Conservation (phyloP, 2,329 filamentous ascomycete genomes). For the Ceratocystis huliohia region DNA sequence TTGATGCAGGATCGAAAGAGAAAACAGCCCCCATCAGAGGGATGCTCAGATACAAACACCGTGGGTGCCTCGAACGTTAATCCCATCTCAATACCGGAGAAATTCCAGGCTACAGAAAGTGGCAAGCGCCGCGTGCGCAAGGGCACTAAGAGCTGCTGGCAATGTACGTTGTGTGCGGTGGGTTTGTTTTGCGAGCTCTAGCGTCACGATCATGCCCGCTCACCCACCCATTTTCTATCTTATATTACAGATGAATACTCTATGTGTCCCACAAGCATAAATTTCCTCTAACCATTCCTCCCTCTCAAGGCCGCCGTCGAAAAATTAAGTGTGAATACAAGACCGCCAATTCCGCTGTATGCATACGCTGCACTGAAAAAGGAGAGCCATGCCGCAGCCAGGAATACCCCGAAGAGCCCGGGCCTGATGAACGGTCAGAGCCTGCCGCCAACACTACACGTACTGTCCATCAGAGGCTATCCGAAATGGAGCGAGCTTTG, state of each 20-base stretch:
- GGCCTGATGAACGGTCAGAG: slow-evolving; percentile 16
- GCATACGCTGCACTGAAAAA: slow-evolving; percentile 36
- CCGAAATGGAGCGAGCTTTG: slow-evolving; percentile 19
- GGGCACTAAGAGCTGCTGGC: slow-evolving; percentile 47
- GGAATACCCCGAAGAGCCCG: slow-evolving; percentile 31
- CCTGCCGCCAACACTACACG: background rate
- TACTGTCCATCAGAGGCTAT: slow-evolving; percentile 17
- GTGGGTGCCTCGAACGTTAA: background rate
- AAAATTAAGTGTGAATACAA: slow-evolving; percentile 42
- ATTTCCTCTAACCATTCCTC: background rate
- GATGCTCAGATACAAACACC: background rate
- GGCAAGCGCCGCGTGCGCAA: slow-evolving; percentile 33
- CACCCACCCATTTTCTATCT: too few relatives aligned
- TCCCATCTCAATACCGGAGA: background rate
- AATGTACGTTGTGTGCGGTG: slow-evolving; percentile 35
- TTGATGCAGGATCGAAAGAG: slow-evolving; percentile 16
- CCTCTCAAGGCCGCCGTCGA: slow-evolving; percentile 30
- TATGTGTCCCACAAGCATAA: too few relatives aligned
- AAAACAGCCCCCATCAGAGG: slow-evolving; percentile 17
- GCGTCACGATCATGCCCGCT: background rate
- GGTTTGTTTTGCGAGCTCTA: background rate
- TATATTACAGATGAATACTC: too few relatives aligned
- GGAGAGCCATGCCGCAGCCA: slow-evolving; percentile 36
- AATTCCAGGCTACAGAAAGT: slow-evolving; percentile 13
- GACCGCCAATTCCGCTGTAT: slow-evolving; percentile 31